Base-by-base conservation (phyloP, 1,139 yeast species). In the Yamadazyma taylorii region DNA sequence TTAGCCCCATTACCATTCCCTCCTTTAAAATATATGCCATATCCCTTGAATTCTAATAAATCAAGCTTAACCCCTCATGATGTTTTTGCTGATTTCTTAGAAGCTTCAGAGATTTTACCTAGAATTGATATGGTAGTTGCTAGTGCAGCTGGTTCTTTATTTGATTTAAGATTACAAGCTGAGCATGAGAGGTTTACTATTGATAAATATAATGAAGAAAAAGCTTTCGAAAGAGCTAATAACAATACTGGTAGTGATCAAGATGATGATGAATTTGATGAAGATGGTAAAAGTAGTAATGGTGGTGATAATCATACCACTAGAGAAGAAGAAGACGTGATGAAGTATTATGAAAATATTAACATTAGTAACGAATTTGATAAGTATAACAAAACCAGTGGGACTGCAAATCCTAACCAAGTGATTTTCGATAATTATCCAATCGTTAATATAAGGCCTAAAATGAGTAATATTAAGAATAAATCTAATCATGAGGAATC, bases 1-100 rank as follows among this genome's bases (percentile, higher is more conserved):
- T 56, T 69, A n/a, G 73, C 75, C 2, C 77, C 76, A 7, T 55
- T 71, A 28, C 75, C 76, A 6, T 70, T 71, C 40, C 76, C 77
- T 5, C 77, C 76, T 0, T 63, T 64, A n/a, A 64, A 67, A 43
- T 71, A 59, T 52, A 71, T 71, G 76, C 73, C 75, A n/a, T 69
- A 69, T 43, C 75, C 76, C 0, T 46, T 71, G 24, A 43, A 61
- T 14, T 61, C 75, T 2, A 69, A 67, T 34, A 52, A 58, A 38
- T 57, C 73, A 0, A 50, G 63, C 3, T 51, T 69, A 28, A 50
- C 60, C 2, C 76, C 77, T 0, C 44, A 42, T 11, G 73, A 68
- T 19, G 72, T 69, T 10, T 67, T 71, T 40, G 46, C 51, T 3
- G 56, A 61, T 17, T 59, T 69, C 36, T 42, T 69, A 22, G 68